Base-by-base conservation (phyloP, 208 protist species). In the Leishmania gerbilli region DNA sequence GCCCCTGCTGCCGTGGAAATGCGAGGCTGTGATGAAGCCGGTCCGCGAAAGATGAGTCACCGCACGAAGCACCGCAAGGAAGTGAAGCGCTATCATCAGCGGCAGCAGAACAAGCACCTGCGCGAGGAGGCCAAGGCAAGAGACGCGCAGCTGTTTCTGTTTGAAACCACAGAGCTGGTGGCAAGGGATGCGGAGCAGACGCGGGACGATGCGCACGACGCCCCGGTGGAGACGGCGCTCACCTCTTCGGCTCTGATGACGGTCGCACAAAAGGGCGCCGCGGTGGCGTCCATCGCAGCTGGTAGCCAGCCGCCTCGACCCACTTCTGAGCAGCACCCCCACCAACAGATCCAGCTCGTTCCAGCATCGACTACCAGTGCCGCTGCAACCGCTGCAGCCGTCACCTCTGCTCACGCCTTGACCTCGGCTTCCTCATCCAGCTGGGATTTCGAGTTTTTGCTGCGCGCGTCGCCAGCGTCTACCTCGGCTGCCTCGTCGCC, bases 61-160 rank as follows among this genome's bases (percentile, higher is more conserved):
- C 88, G 92, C 56, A 85, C 87, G 11, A 88, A 93, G 74, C 93
- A 95, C 81, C 85, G 93, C 1, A 88, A 89, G 34, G 89, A 93
- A 67, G 92, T 97, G n/a, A 95, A 93, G 74, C 88, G 89, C 31
- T 95, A 94, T 84, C 79, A 89, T 19, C 88, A 91, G 74, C 84
- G 90, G 37, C 87, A 90, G 56, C 84, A 83, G 17, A 90, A 89
- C 71, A 83, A 86, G 51, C 80, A 83, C 49, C 76, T 88, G 42
- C 82, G 77, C 31, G 84, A 84, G 11, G 77, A 87, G 67, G 89
- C 92, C 3, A 84, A 90, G n/a, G 82, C 86, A 31, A 85, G 89
- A 7, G 92, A 97, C 64, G 72, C 77, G 31, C 84, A 88, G 60
- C 80, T 97, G 2, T 91, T 95, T 71, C 82, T 89, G 15, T 87